Evolutionary conservation across 2,329 filamentous ascomycete species (phyloP).

Genomic region (Exophiala mesophila): DNA sequence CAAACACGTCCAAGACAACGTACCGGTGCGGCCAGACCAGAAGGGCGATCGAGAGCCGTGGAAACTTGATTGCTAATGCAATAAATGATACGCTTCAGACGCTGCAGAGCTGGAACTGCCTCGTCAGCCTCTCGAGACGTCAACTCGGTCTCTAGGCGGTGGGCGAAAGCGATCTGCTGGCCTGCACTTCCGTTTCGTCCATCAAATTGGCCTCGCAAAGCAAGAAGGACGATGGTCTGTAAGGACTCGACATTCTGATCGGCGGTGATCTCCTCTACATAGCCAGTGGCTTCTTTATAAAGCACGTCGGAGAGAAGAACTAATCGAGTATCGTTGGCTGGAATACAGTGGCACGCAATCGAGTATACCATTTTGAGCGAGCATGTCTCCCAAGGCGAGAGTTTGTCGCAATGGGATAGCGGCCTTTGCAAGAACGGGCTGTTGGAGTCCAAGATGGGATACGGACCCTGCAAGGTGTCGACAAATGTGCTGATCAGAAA

Average conservation of each 20-base stretch:
- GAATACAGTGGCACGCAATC: constrained; percentile 8
- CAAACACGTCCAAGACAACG: too few species aligned
- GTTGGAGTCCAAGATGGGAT: constrained; percentile 1
- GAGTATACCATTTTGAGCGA: constrained; percentile 6
- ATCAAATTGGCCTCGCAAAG: constrained; percentile 6
- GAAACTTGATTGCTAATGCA: constrained; percentile 6
- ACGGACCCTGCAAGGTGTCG: constrained; percentile 2
- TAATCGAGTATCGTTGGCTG: constrained; percentile 4
- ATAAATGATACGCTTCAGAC: constrained; percentile 2
- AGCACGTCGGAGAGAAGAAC: constrained; percentile 5
- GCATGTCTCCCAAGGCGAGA: constrained; percentile 1
- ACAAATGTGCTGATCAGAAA: constrained; percentile 3
- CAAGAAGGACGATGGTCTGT: constrained; percentile 3
- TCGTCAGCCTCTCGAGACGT: constrained; percentile 6
- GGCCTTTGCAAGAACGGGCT: not conserved
- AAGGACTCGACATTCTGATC: constrained; percentile 6
- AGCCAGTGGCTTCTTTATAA: constrained; percentile 3
- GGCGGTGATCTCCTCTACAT: constrained; percentile 6
- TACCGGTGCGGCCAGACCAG: too few species aligned
- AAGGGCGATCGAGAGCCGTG: too few species aligned
- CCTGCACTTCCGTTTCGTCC: constrained; percentile 5
- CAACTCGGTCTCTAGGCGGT: constrained; percentile 6
- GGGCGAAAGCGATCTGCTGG: constrained; percentile 7
- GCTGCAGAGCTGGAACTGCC: not conserved
- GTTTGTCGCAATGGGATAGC: not conserved